Percentiles rank a stretch among this genome's conserved stretches.
Conservation (phyloP, 139 green algal species). For the Chlamydomonas applanata region DNA sequence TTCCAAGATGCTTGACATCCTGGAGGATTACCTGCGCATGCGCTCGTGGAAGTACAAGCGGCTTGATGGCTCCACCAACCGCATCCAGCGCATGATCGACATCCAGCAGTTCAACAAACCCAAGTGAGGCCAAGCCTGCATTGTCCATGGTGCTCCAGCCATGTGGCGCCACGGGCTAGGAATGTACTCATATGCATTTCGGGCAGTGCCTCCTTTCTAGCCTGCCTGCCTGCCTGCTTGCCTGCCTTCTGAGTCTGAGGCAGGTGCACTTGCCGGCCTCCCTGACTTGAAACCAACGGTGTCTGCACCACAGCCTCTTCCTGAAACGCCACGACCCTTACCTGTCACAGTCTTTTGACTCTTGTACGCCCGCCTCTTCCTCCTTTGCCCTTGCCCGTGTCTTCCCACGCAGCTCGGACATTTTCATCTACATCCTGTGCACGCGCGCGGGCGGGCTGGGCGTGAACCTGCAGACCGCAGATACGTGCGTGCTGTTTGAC, state of each 20-base stretch:
- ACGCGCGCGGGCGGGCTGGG: slow-evolving; percentile 85
- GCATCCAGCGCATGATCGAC: slow-evolving; percentile 69
- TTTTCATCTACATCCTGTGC: slow-evolving; percentile 52
- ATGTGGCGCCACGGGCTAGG: too few species aligned
- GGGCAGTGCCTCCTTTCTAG: too few species aligned
- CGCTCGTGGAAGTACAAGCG: slow-evolving; percentile 44
- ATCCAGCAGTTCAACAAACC: slow-evolving; percentile 75
- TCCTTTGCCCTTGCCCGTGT: neutral
- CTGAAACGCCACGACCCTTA: too few species aligned
- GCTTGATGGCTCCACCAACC: slow-evolving; percentile 70
- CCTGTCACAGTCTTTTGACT: too few species aligned
- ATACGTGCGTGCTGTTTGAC: slow-evolving; percentile 76
- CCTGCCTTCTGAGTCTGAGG: too few species aligned
- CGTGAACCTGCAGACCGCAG: slow-evolving; percentile 88
- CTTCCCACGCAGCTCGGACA: slow-evolving; percentile 8
- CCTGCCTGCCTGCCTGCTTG: too few species aligned
- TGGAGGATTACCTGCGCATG: slow-evolving; percentile 65
- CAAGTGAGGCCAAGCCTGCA: too few species aligned
- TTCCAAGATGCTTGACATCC: slow-evolving; percentile 69
- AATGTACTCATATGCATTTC: too few species aligned
- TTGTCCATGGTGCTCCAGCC: too few species aligned
- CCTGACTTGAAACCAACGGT: too few species aligned
- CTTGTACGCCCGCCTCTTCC: neutral
- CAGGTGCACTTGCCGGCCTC: too few species aligned
- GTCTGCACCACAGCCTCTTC: too few species aligned